These are phyloP conservation scores for Sugiyamaella marilandica DNA, from an alignment of 805 yeast species.

Conservation along the genomic window DNA sequence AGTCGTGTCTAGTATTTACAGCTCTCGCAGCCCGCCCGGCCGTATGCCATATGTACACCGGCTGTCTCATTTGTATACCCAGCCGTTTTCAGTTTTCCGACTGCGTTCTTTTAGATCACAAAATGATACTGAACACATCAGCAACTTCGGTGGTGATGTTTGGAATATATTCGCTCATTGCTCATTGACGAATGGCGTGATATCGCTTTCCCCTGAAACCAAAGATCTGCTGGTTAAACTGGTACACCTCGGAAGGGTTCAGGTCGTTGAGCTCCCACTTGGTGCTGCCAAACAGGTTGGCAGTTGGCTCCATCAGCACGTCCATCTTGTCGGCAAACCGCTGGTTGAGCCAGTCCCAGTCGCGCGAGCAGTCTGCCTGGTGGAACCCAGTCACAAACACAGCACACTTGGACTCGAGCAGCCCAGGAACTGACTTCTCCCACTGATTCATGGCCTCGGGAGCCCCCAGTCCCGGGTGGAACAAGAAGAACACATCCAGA, in stretches of 20 bases:
- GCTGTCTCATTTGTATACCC: no score
- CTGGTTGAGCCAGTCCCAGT: constrained; percentile 62
- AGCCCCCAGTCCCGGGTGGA: constrained; percentile 92
- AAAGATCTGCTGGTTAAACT: constrained; percentile 82
- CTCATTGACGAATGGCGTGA: constrained; percentile 56
- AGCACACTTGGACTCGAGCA: constrained; percentile 90
- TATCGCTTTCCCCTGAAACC: constrained; percentile 96
- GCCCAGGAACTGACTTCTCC: constrained; percentile 79
- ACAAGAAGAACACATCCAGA: constrained; percentile 83
- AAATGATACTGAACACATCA: no score
- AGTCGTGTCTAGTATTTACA: no score
- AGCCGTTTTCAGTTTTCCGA: no score
- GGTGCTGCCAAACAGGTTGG: constrained; percentile 75
- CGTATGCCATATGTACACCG: no score
- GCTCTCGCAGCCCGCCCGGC: no score
- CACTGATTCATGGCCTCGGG: constrained; percentile 75
- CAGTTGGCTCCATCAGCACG: constrained; percentile 65
- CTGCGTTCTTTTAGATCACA: no score
- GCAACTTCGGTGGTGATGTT: no score
- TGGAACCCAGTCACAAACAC: constrained; percentile 88
- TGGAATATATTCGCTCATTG: background rate
- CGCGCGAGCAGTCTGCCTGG: constrained; percentile 62
- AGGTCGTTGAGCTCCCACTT: constrained; percentile 92
- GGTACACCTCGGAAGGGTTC: constrained; percentile 90
- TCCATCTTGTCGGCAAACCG: constrained; percentile 75